These are phyloP conservation scores for Geranomyces michiganensis DNA, from an alignment of 192 early-diverging fungal genomes.

Conservation along the genomic window DNA sequence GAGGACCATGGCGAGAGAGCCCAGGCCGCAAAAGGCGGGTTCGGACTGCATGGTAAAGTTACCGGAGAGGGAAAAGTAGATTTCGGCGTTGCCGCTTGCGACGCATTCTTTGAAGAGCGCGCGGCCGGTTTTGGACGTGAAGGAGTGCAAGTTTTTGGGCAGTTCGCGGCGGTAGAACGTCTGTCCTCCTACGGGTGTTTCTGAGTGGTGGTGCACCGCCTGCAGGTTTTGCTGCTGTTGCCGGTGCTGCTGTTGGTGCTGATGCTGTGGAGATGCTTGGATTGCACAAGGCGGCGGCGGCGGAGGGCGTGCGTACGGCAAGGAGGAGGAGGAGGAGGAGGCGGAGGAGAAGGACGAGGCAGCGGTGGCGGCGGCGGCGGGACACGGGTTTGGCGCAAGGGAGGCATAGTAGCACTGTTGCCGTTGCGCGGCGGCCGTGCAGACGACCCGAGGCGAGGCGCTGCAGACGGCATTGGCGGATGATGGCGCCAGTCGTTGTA, in stretches of 20 bases:
- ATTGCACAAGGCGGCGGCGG: not conserved
- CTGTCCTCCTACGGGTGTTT: slow-evolving; percentile 1
- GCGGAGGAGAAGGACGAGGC: not conserved
- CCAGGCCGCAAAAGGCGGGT: slow-evolving; percentile 85
- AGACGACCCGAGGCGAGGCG: slow-evolving; percentile 9
- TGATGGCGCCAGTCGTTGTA: too few relatives aligned
- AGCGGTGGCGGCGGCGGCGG: not conserved
- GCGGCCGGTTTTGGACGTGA: slow-evolving; percentile 79
- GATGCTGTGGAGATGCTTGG: slow-evolving; percentile 3
- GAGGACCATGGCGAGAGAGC: slow-evolving; percentile 89
- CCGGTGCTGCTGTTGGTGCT: not conserved
- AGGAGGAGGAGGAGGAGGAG: not conserved
- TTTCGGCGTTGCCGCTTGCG: slow-evolving; percentile 75
- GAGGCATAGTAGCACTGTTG: slow-evolving; percentile 13
- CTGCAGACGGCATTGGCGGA: too few relatives aligned
- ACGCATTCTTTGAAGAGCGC: slow-evolving; percentile 79
- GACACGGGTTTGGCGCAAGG: slow-evolving; percentile 14
- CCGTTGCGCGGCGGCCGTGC: not conserved
- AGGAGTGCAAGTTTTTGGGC: slow-evolving; percentile 63
- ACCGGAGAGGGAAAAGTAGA: slow-evolving; percentile 82
- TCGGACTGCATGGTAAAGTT: slow-evolving; percentile 92
- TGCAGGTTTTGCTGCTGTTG: slow-evolving; percentile 13
- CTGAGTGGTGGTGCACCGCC: not conserved
- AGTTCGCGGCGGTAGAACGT: slow-evolving; percentile 49
- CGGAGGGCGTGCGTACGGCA: slow-evolving; percentile 18